A percentile compares a stretch with the other conserved stretches of the same genome.
Conservation (phyloP, 2,329 filamentous ascomycete species). For the Fusarium hostae region DNA sequence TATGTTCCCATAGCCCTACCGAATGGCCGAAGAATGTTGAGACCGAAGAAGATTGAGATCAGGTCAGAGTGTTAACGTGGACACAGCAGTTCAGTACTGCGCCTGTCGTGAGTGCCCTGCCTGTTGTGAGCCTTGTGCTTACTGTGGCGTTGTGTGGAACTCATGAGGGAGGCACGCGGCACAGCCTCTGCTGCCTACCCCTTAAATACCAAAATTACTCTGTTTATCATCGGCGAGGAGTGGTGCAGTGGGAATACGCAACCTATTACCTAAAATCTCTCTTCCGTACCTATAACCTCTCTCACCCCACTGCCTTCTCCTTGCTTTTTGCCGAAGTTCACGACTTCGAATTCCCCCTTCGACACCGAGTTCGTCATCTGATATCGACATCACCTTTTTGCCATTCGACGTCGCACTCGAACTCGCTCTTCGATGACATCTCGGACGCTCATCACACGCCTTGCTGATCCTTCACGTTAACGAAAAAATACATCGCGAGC, state of each 20-base stretch:
- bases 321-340: not conserved
- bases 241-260: not conserved
- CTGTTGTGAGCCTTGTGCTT: not conserved
- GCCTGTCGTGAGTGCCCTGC: not conserved
- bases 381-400: not conserved
- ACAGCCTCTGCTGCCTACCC: not conserved
- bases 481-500: not conserved
- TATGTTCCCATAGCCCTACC: too few relatives aligned
- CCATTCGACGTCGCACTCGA: not conserved
- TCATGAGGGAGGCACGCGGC: not conserved
- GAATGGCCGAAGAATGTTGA: not conserved
- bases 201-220: not conserved
- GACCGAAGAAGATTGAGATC: not conserved
- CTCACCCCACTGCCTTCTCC: not conserved
- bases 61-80: not conserved
- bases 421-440: not conserved
- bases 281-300: conserved; percentile 3
- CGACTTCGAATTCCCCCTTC: not conserved
- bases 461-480: not conserved
- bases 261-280: not conserved
- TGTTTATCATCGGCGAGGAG: not conserved
- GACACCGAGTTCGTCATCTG: not conserved
- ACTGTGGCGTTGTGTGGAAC: not conserved
- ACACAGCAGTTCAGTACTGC: not conserved
- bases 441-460: not conserved